A percentile compares a stretch with the other conserved stretches of the same genome.
These are phyloP conservation scores for Coffea humblotiana DNA, from an alignment of 305 asterid genomes.

Conservation along the genomic window DNA sequence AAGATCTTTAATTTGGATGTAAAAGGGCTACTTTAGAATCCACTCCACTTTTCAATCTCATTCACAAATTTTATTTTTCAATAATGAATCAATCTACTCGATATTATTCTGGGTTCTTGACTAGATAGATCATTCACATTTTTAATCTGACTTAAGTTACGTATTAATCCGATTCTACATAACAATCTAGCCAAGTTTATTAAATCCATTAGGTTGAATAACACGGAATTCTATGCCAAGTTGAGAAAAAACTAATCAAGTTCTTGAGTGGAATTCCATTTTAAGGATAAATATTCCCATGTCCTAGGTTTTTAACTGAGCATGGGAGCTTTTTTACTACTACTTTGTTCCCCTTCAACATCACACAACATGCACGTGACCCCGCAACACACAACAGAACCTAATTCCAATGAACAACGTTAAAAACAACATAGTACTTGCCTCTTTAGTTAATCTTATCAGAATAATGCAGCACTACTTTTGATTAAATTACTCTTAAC, in stretches of 20 bases:
- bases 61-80: no score
- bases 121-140: no score
- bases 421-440: background rate
- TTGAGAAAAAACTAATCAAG: background rate
- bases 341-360: constrained; percentile 16
- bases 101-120: no score
- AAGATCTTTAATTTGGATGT: background rate
- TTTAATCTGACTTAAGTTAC: background rate
- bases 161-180: background rate
- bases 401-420: background rate
- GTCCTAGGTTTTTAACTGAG: background rate
- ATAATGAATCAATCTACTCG: no score
- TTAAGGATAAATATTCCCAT: background rate
- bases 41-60: background rate
- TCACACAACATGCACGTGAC: constrained; percentile 34
- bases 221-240: background rate
- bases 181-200: no score
- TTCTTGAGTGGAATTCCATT: background rate
- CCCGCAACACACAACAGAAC: constrained; percentile 21
- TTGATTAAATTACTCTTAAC: constrained; percentile 1
- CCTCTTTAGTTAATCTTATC: constrained; percentile 7
- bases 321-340: background rate
- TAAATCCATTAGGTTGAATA: no score
- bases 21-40: background rate
- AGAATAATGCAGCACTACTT: background rate